phyloP scores from a whole-genome alignment of 371 early-diverging fungal species.

The Lichtheimia ornata region DNA sequence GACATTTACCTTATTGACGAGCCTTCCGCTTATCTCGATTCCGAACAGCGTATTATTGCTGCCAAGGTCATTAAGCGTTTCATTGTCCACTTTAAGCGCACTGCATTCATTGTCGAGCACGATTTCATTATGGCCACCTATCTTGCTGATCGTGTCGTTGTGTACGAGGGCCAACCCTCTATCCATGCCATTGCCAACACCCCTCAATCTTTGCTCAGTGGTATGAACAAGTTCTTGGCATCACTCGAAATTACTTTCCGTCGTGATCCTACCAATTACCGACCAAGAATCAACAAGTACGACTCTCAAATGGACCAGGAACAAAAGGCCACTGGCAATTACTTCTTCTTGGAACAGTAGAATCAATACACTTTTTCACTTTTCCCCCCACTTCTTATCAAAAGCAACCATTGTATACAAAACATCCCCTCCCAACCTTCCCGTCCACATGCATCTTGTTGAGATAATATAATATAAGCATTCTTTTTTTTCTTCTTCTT shows the following conservation, averaged over 20 bases:
- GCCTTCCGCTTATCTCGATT: constrained; percentile 99
- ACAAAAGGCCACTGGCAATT: constrained; percentile 95
- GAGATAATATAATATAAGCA: constrained; percentile 1
- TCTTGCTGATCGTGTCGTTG: constrained; percentile 98
- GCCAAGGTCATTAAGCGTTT: constrained; percentile 99
- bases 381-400: neutral
- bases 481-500: neutral
- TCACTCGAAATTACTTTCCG: constrained; percentile 98
- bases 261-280: constrained; percentile 98
- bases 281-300: constrained; percentile 99
- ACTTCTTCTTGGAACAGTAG: constrained; percentile 88
- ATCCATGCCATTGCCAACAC: constrained; percentile 83
- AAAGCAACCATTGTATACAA: neutral
- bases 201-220: constrained; percentile 92
- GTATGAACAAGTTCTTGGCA: constrained; percentile 99
- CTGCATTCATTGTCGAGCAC: constrained; percentile 99
- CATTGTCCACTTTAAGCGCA: constrained; percentile 97
- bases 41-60: constrained; percentile 99
- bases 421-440: too few species aligned
- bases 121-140: constrained; percentile 99
- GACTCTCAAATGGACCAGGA: constrained; percentile 98
- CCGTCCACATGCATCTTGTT: neutral
- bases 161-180: constrained; percentile 96
- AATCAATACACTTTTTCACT: neutral
- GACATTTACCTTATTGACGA: constrained; percentile 99